phyloP scores from a whole-genome alignment of 2,329 filamentous ascomycete species.

The Aspergillus fructus region DNA sequence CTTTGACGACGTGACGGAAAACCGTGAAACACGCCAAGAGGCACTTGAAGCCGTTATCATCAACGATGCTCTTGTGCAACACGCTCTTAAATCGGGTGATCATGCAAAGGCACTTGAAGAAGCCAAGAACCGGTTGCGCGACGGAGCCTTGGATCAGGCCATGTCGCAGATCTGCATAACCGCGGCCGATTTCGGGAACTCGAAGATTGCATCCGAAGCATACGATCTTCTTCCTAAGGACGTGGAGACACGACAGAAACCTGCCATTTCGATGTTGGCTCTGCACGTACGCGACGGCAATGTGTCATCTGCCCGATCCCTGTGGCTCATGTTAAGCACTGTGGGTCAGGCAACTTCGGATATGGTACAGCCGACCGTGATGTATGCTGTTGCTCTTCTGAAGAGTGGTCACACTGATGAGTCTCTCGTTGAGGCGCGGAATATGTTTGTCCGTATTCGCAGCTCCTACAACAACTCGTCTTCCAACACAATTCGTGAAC shows the following conservation, averaged over 20 bases:
- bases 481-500: slow-evolving; percentile 63
- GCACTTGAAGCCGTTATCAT: slow-evolving; percentile 72
- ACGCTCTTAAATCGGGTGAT: slow-evolving; percentile 68
- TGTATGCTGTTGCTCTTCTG: slow-evolving; percentile 87
- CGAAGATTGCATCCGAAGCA: slow-evolving; percentile 65
- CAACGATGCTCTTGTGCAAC: slow-evolving; percentile 73
- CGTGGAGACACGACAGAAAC: slow-evolving; percentile 51
- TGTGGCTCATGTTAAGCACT: slow-evolving; percentile 72
- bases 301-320: slow-evolving; percentile 71
- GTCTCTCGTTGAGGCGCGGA: slow-evolving; percentile 73
- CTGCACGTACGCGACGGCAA: slow-evolving; percentile 82
- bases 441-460: slow-evolving; percentile 84
- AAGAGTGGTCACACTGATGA: slow-evolving; percentile 81
- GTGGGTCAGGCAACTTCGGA: slow-evolving; percentile 58
- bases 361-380: slow-evolving; percentile 83
- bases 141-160: slow-evolving; percentile 58
- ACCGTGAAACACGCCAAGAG: slow-evolving; percentile 57
- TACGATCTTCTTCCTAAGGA: slow-evolving; percentile 60
- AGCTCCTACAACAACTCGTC: slow-evolving; percentile 53
- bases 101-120: slow-evolving; percentile 73
- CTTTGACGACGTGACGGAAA: slow-evolving; percentile 46
- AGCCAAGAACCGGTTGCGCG: slow-evolving; percentile 61
- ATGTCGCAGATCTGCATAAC: slow-evolving; percentile 72
- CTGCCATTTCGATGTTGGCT: slow-evolving; percentile 79
- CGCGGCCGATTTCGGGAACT: slow-evolving; percentile 77